phyloP scores from a whole-genome alignment of 768 basidiomycete species.

The Tylopilus balloui region DNA sequence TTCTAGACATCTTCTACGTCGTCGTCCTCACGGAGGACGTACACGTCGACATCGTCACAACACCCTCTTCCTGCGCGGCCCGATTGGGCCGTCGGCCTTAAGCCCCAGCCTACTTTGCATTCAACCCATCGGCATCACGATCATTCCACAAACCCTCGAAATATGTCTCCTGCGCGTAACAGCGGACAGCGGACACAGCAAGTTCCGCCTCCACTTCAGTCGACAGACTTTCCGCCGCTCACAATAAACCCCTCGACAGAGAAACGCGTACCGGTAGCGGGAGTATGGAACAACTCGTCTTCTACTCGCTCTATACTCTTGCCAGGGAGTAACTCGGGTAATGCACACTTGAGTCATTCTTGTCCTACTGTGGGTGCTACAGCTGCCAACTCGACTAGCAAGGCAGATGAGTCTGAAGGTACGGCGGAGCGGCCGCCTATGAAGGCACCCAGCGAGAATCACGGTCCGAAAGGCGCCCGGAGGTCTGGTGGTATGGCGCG shows the following conservation, averaged over 20 bases:
- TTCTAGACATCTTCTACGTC: conserved; percentile 71
- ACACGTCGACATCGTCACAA: conserved; percentile 69
- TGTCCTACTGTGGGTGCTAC: conserved; percentile 16
- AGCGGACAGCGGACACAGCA: conserved; percentile 36
- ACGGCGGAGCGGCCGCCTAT: conserved; percentile 45
- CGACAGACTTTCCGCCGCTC: conserved; percentile 71
- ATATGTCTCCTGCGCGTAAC: conserved; percentile 36
- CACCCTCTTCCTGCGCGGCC: conserved; percentile 78
- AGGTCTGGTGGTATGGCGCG: conserved; percentile 11
- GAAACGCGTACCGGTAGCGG: conserved; percentile 52
- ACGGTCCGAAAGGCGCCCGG: conserved; percentile 34
- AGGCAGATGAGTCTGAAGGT: conserved; percentile 44
- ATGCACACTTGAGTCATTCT: conserved; percentile 37
- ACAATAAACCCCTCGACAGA: conserved; percentile 42
- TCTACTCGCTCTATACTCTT: conserved; percentile 49
- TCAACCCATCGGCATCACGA: conserved; percentile 53
- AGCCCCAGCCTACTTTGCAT: conserved; percentile 67
- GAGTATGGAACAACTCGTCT: conserved; percentile 68
- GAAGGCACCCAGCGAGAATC: conserved; percentile 40
- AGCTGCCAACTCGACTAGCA: conserved; percentile 11
- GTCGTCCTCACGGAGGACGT: conserved; percentile 74
- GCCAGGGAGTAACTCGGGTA: conserved; percentile 35
- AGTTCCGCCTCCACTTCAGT: conserved; percentile 42
- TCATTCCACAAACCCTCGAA: conserved; percentile 35
- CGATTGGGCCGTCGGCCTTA: conserved; percentile 86